These are phyloP conservation scores for Vanrija sp. DNA, from an alignment of 1,284 basidiomycete species.

Conservation along the genomic window DNA sequence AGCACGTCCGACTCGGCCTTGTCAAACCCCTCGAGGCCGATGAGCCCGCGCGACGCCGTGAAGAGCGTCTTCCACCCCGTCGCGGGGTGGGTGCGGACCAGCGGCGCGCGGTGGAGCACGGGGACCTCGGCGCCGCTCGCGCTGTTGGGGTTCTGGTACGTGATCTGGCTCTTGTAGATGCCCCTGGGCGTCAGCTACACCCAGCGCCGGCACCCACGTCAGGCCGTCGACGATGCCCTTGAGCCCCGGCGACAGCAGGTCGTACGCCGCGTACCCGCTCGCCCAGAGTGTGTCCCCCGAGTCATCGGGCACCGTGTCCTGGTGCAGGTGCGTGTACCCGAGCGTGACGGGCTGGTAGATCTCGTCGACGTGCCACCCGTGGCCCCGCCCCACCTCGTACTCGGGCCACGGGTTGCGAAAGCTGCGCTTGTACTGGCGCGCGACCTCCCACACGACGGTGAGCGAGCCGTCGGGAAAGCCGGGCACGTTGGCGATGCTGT, in stretches of 20 bases:
- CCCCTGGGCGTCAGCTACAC: constrained; percentile 59
- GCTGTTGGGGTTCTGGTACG: constrained; percentile 24
- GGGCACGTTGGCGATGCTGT: constrained; percentile 54
- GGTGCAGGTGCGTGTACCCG: constrained; percentile 55
- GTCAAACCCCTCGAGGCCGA: constrained; percentile 29
- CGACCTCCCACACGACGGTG: constrained; percentile 19
- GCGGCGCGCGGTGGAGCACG: constrained; percentile 50
- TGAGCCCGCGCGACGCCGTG: constrained; percentile 54
- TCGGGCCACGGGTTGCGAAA: constrained; percentile 47
- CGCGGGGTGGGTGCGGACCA: constrained; percentile 26
- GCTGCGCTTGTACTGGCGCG: constrained; percentile 7
- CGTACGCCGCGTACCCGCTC: constrained; percentile 54
- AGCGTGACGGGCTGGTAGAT: constrained; percentile 69
- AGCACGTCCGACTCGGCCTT: constrained; percentile 25
- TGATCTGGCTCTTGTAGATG: constrained; percentile 30
- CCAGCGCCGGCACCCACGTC: constrained; percentile 58
- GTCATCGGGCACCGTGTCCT: constrained; percentile 47
- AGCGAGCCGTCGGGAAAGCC: constrained; percentile 9
- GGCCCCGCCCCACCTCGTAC: constrained; percentile 51
- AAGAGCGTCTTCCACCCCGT: constrained; percentile 25
- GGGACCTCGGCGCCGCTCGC: constrained; percentile 55
- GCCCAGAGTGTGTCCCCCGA: constrained; percentile 35
- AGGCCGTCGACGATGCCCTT: constrained; percentile 23
- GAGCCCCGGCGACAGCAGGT: constrained; percentile 29
- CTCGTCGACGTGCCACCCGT: constrained; percentile 63